Evolutionary conservation across 2,329 filamentous ascomycete species (phyloP).

Genomic region (Paracoccidioides brasiliensis): DNA sequence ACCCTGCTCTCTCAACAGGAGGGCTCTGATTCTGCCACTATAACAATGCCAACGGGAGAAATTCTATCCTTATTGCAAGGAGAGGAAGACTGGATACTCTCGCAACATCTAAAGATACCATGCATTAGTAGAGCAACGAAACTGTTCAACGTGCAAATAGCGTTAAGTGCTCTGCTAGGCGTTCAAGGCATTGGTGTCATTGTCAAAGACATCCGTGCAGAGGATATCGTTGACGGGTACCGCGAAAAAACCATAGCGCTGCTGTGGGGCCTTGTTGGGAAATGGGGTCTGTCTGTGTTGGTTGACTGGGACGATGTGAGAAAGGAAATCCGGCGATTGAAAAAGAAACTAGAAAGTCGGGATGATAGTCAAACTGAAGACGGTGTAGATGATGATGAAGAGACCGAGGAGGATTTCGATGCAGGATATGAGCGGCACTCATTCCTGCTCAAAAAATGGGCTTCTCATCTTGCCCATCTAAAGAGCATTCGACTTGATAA

Average conservation of each 20-base stretch:
- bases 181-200: slow-evolving; percentile 31
- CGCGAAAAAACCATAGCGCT: slow-evolving; percentile 50
- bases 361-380: slow-evolving; percentile 12
- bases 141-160: slow-evolving; percentile 46
- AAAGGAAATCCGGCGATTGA: slow-evolving; percentile 38
- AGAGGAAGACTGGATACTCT: slow-evolving; percentile 36
- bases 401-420: slow-evolving; percentile 21
- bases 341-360: slow-evolving; percentile 14
- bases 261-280: slow-evolving; percentile 47
- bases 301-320: slow-evolving; percentile 43
- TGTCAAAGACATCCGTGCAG: slow-evolving; percentile 35
- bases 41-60: slow-evolving; percentile 34
- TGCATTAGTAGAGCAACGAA: slow-evolving; percentile 43
- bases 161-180: slow-evolving; percentile 39
- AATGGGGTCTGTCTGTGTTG: slow-evolving; percentile 41
- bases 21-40: slow-evolving; percentile 28
- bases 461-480: slow-evolving; percentile 36
- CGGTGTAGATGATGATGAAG: slow-evolving; percentile 12
- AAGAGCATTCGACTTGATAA: slow-evolving; percentile 38
- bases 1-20: slow-evolving; percentile 11
- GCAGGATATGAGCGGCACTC: slow-evolving; percentile 20
- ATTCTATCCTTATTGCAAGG: slow-evolving; percentile 24
- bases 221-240: slow-evolving; percentile 51
- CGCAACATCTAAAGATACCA: slow-evolving; percentile 46
- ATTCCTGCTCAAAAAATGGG: slow-evolving; percentile 44